Evolutionary conservation across 192 early-diverging fungal genomes (phyloP).

Genomic region (Entophlyctis luteolus): DNA sequence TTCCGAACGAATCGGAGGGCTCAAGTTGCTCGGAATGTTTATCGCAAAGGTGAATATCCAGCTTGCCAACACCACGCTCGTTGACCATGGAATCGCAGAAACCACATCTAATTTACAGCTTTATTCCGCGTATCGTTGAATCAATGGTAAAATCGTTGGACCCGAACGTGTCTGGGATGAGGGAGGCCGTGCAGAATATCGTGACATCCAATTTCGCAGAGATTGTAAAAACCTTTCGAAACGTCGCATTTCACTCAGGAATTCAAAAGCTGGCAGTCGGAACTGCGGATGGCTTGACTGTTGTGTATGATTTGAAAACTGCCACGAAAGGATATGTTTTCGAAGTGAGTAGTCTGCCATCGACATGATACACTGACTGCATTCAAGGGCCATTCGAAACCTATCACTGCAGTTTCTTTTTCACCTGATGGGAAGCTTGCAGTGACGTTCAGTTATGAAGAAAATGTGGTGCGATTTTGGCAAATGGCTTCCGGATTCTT

Average conservation of each 20-base stretch:
- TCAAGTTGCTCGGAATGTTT: conserved; percentile 71
- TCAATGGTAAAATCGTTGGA: conserved; percentile 79
- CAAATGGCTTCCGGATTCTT: conserved; percentile 69
- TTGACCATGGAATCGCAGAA: conserved; percentile 40
- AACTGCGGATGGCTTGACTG: conserved; percentile 64
- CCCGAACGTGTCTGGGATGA: conserved; percentile 67
- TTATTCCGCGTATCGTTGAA: conserved; percentile 63
- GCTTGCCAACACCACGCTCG: too few species aligned
- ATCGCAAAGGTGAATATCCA: conserved; percentile 60
- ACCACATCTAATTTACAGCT: conserved; percentile 61
- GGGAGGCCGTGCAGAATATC: conserved; percentile 66
- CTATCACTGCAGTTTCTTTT: conserved; percentile 68
- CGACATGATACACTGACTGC: background rate
- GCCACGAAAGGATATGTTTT: conserved; percentile 72
- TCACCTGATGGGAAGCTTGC: conserved; percentile 75
- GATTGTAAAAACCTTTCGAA: conserved; percentile 59
- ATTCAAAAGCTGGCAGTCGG: conserved; percentile 77
- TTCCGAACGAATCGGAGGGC: conserved; percentile 51
- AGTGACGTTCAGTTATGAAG: conserved; percentile 63
- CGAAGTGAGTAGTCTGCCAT: conserved; percentile 47
- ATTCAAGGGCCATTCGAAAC: conserved; percentile 60
- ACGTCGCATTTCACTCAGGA: conserved; percentile 66
- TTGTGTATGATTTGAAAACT: conserved; percentile 80
- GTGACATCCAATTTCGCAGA: conserved; percentile 57
- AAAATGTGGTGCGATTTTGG: conserved; percentile 70